phyloP scores from a whole-genome alignment of 2,329 filamentous ascomycete genomes.

The Shiraia sp. region DNA sequence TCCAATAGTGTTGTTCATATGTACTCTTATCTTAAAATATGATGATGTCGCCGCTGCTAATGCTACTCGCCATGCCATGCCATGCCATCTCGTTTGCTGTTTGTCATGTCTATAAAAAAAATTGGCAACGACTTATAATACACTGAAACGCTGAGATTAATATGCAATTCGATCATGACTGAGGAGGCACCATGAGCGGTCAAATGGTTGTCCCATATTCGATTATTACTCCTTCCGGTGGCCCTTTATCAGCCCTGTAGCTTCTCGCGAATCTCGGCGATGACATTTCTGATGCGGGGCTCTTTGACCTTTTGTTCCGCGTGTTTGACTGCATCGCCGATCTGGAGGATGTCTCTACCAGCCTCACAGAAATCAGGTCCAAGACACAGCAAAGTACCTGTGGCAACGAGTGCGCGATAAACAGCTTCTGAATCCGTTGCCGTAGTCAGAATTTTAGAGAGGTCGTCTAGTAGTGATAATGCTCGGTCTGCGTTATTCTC shows the following conservation, averaged over 20 bases:
- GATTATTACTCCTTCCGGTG: not conserved
- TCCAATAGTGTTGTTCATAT: not conserved
- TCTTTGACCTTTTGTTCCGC: conserved; percentile 61
- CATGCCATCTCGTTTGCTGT: not conserved
- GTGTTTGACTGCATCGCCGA: conserved; percentile 52
- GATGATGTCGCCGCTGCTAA: not conserved
- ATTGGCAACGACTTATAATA: too few species aligned
- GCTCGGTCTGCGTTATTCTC: conserved; percentile 54
- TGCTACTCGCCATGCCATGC: not conserved
- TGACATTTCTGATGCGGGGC: conserved; percentile 62
- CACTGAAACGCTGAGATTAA: too few species aligned
- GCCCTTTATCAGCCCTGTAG: conserved; percentile 32
- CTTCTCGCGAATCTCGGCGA: conserved; percentile 61
- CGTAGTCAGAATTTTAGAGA: conserved; percentile 65
- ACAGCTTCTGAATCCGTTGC: conserved; percentile 80
- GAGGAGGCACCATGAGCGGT: too few species aligned
- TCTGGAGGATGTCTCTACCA: conserved; percentile 60
- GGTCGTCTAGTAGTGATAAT: conserved; percentile 62
- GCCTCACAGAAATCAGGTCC: conserved; percentile 63
- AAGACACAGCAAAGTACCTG: conserved; percentile 75
- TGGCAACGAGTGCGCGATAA: conserved; percentile 78
- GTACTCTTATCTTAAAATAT: not conserved
- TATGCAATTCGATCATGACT: too few species aligned
- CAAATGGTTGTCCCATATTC: not conserved
- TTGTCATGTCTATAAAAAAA: not conserved